These are phyloP conservation scores for Gamsiella multidivaricata DNA, from an alignment of 192 early-diverging fungal genomes.

Conservation along the genomic window DNA sequence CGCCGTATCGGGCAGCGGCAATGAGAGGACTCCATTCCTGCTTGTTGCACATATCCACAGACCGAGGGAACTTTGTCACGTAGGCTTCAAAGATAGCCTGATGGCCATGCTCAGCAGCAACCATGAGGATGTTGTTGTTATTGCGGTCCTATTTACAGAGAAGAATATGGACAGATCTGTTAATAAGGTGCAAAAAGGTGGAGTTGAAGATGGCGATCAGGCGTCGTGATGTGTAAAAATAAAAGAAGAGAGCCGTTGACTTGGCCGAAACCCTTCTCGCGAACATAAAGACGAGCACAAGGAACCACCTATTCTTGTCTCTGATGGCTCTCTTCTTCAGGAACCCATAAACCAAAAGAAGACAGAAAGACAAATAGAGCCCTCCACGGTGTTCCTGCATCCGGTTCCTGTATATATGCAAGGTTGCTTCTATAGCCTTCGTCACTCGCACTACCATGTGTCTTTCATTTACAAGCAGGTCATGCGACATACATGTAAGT, in stretches of 20 bases:
- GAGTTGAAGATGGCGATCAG: no score
- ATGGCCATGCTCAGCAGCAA: slow-evolving; percentile 45
- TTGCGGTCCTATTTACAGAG: slow-evolving; percentile 22
- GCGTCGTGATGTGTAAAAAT: neutral
- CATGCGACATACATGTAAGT: no score
- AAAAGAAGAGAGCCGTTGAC: no score
- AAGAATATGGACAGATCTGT: no score
- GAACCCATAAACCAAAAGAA: neutral
- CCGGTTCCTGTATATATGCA: no score
- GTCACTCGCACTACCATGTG: no score
- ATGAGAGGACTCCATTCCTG: slow-evolving; percentile 43
- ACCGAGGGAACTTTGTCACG: slow-evolving; percentile 35
- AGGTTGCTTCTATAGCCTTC: no score
- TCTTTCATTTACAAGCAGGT: no score
- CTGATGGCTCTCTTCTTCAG: neutral
- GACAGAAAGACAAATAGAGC: neutral
- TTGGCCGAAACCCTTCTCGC: no score
- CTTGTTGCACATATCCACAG: slow-evolving; percentile 43
- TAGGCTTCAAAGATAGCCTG: slow-evolving; percentile 50
- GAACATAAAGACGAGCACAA: no score
- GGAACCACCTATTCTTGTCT: slow-evolving; percentile 2
- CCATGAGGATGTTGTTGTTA: slow-evolving; percentile 47
- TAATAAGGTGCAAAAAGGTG: neutral
- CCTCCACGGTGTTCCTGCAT: no score
- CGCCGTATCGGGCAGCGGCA: slow-evolving; percentile 42